phyloP scores from a whole-genome alignment of 2,329 filamentous ascomycete species.

The Penicillium sp. region DNA sequence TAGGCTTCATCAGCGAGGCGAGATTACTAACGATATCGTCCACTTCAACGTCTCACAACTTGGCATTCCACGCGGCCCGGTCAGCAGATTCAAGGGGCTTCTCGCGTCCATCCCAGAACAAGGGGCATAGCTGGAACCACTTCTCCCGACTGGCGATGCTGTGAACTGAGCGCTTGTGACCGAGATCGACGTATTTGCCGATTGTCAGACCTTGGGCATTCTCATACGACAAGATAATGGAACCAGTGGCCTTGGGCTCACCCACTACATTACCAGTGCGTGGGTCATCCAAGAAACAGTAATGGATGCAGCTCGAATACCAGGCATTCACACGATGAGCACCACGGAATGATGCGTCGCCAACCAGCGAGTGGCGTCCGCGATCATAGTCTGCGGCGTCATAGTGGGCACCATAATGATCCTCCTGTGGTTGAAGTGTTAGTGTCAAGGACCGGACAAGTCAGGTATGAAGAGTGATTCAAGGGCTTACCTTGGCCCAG shows the following conservation, averaged over 20 bases:
- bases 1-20: background rate
- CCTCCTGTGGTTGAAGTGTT: conserved; percentile 47
- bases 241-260: conserved; percentile 72
- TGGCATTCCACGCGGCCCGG: conserved; percentile 50
- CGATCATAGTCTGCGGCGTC: conserved; percentile 59
- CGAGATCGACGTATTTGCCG: conserved; percentile 71
- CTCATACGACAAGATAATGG: conserved; percentile 72
- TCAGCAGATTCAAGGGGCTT: conserved; percentile 48
- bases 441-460: background rate
- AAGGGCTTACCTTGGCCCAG: conserved; percentile 63
- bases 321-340: conserved; percentile 59
- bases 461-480: background rate
- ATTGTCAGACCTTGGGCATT: conserved; percentile 72
- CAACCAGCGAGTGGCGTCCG: conserved; percentile 62
- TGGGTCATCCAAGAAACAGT: conserved; percentile 61
- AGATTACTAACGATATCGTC: background rate
- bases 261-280: conserved; percentile 56
- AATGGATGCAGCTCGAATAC: conserved; percentile 61
- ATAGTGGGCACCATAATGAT: conserved; percentile 62
- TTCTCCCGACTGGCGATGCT: conserved; percentile 26
- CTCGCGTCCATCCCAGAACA: conserved; percentile 53
- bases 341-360: conserved; percentile 57
- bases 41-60: conserved; percentile 34
- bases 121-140: conserved; percentile 45
- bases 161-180: conserved; percentile 64